A percentile compares a stretch with the other conserved stretches of the same genome.
These are phyloP conservation scores for Fusarium papillatum DNA, from an alignment of 2,329 filamentous ascomycete genomes.

Conservation along the genomic window DNA sequence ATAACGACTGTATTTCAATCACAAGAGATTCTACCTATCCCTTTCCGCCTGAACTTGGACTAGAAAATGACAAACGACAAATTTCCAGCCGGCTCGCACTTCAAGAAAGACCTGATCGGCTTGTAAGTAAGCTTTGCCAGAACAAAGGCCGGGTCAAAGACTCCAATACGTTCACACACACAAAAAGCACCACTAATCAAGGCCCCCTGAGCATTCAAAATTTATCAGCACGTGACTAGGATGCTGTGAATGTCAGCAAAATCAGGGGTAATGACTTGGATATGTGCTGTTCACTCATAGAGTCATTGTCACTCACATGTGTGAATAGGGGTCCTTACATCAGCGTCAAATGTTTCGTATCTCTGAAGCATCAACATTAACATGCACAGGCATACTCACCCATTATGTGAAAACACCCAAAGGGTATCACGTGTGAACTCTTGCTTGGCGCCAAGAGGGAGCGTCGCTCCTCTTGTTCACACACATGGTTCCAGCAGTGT, in stretches of 20 bases:
- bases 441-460: neutral
- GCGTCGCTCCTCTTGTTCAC: neutral
- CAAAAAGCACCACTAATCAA: neutral
- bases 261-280: neutral
- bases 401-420: neutral
- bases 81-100: neutral
- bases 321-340: neutral
- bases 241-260: neutral
- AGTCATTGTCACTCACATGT: neutral
- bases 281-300: neutral
- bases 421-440: neutral
- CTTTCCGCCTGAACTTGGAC: too few relatives aligned
- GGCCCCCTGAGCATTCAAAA: neutral
- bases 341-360: neutral
- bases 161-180: neutral
- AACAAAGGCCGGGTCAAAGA: neutral
- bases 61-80: neutral
- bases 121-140: neutral
- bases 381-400: neutral
- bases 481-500: neutral
- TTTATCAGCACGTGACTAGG: neutral
- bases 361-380: neutral
- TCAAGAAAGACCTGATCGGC: neutral
- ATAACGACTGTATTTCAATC: too few relatives aligned
- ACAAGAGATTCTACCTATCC: fast-evolving